Conservation (phyloP, 2,329 filamentous ascomycete genomes). For the Colletotrichum gigasporum region DNA sequence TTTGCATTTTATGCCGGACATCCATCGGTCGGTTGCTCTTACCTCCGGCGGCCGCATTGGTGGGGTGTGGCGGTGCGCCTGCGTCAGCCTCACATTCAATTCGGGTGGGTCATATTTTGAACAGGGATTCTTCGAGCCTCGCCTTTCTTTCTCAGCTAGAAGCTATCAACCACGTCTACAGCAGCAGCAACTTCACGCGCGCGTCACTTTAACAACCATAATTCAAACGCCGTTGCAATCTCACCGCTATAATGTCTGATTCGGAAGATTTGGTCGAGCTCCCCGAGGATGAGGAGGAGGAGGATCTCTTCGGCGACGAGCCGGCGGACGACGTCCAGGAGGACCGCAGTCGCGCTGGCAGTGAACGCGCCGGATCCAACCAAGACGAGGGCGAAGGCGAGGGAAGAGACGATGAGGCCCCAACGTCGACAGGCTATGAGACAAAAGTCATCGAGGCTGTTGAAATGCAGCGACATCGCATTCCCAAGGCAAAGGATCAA, state of each 20-base stretch:
- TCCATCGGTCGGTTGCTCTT: constrained; percentile 2
- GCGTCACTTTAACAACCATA: neutral
- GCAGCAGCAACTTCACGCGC: neutral
- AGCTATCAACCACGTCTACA: neutral
- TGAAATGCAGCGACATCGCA: constrained; percentile 73
- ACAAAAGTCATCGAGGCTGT: constrained; percentile 70
- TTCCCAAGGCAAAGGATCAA: constrained; percentile 76
- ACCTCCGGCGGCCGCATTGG: neutral
- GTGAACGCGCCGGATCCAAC: constrained; percentile 69
- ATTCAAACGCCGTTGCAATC: neutral
- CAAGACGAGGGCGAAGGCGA: constrained; percentile 55
- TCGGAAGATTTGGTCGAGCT: constrained; percentile 62
- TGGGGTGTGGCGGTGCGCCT: constrained; percentile 18
- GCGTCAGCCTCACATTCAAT: constrained; percentile 19
- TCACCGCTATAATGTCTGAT: constrained; percentile 58
- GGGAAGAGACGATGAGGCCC: constrained; percentile 54
- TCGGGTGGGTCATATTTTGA: constrained; percentile 20
- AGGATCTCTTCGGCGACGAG: constrained; percentile 71
- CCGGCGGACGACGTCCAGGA: constrained; percentile 67
- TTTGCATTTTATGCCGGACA: neutral
- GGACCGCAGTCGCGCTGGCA: constrained; percentile 64
- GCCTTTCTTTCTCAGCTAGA: constrained; percentile 3
- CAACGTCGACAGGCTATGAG: constrained; percentile 43
- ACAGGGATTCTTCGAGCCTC: constrained; percentile 26
- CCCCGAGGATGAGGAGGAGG: constrained; percentile 63